phyloP scores from a whole-genome alignment of 176 grass and related monocot species.

The Poa annua region DNA sequence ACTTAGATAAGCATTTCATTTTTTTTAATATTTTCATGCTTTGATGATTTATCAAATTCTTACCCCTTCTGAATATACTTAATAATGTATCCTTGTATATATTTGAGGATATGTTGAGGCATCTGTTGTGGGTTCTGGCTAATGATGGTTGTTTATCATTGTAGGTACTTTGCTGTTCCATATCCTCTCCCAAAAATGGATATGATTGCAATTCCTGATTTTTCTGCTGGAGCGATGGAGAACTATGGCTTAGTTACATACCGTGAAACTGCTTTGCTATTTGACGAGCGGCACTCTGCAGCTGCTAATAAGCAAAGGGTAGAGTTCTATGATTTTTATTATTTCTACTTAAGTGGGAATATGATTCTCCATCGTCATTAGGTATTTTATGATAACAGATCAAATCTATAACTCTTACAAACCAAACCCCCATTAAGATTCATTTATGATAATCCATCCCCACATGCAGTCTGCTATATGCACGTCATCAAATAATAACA shows the following conservation, averaged over 20 bases:
- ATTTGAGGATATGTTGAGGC: slow-evolving; percentile 31
- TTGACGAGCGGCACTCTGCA: slow-evolving; percentile 84
- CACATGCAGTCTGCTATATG: too few relatives aligned
- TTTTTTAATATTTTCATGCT: background rate
- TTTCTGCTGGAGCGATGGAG: slow-evolving; percentile 86
- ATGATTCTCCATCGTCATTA: slow-evolving; percentile 28
- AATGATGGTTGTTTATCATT: slow-evolving; percentile 36
- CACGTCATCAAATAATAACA: background rate
- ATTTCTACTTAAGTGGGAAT: slow-evolving; percentile 26
- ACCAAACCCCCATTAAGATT: background rate
- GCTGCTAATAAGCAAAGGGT: slow-evolving; percentile 90
- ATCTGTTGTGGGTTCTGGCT: slow-evolving; percentile 11
- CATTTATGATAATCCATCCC: background rate
- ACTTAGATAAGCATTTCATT: slow-evolving; percentile 13
- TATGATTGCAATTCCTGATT: slow-evolving; percentile 97
- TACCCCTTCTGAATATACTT: slow-evolving; percentile 5
- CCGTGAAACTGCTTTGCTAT: slow-evolving; percentile 80
- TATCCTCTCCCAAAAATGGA: slow-evolving; percentile 95
- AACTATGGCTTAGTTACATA: slow-evolving; percentile 97
- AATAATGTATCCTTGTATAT: background rate
- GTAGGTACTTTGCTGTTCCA: slow-evolving; percentile 86
- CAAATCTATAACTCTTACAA: background rate
- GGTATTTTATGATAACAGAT: background rate
- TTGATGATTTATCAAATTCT: background rate
- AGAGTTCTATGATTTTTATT: slow-evolving; percentile 23